Conservation (phyloP, 2,329 filamentous ascomycete species). For the Penicillium thymicola region DNA sequence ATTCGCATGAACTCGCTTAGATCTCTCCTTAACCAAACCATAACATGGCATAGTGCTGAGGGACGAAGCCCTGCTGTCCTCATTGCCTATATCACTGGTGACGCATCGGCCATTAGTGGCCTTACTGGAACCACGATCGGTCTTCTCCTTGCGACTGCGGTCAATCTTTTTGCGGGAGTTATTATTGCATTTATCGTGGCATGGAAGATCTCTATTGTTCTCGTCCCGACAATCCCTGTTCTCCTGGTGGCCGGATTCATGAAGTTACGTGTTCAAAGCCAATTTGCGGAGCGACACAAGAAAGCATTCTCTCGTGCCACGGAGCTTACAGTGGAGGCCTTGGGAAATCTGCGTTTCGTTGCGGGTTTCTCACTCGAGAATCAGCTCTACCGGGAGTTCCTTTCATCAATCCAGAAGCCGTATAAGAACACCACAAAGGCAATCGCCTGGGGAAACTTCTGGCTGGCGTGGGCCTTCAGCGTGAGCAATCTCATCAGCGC, state of each 20-base stretch:
- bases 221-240: conserved; percentile 65
- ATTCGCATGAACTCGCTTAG: too few relatives aligned
- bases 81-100: conserved; percentile 56
- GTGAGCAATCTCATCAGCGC: conserved; percentile 66
- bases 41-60: too few relatives aligned
- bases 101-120: conserved; percentile 63
- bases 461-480: conserved; percentile 43
- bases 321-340: conserved; percentile 51
- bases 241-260: conserved; percentile 67
- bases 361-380: conserved; percentile 50
- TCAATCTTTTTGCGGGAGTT: conserved; percentile 66
- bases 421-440: conserved; percentile 39
- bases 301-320: conserved; percentile 51
- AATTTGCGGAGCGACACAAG: conserved; percentile 54
- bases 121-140: conserved; percentile 69
- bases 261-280: conserved; percentile 58
- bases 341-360: conserved; percentile 51
- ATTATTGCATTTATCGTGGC: conserved; percentile 63
- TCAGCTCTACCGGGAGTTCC: too few relatives aligned
- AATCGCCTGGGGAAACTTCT: conserved; percentile 45
- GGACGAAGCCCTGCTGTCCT: too few relatives aligned
- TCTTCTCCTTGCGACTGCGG: conserved; percentile 63
- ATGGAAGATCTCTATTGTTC: conserved; percentile 73
- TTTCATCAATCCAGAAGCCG: too few relatives aligned
- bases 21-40: too few relatives aligned